A percentile compares a stretch with the other conserved stretches of the same genome.
Conservation (phyloP, 371 early-diverging fungal genomes). For the Mucor lusitanicus region DNA sequence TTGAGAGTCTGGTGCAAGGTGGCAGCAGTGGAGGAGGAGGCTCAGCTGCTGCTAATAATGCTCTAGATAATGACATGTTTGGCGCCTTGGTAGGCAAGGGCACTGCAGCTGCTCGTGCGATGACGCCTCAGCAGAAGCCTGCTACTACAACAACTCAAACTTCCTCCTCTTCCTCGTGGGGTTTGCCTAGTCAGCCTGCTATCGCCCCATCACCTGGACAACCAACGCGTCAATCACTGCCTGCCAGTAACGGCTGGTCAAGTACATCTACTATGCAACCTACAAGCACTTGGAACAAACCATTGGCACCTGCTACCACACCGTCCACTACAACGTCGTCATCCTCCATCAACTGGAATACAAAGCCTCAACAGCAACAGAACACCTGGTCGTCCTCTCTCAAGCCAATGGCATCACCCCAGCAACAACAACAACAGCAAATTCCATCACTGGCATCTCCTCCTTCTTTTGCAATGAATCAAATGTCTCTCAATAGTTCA, state of each 20-base stretch:
- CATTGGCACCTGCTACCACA: neutral
- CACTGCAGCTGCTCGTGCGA: neutral
- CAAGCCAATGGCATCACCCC: neutral
- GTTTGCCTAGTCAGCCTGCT: slow-evolving; percentile 6
- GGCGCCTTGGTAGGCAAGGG: neutral
- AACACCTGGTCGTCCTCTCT: neutral
- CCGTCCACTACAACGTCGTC: neutral
- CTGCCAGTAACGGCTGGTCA: slow-evolving; percentile 2
- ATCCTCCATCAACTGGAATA: neutral
- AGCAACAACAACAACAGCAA: neutral
- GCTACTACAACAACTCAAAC: neutral
- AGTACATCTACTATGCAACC: neutral
- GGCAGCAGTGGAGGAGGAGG: neutral
- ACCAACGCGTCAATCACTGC: neutral
- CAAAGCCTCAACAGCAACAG: neutral
- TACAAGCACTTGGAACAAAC: neutral
- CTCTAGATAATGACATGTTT: slow-evolving; percentile 23
- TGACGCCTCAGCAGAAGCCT: slow-evolving; percentile 6
- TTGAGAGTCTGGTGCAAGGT: slow-evolving; percentile 45
- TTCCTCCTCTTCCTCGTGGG: slow-evolving; percentile 2
- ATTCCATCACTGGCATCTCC: neutral
- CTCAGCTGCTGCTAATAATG: neutral
- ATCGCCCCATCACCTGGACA: neutral
- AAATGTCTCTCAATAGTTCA: slow-evolving; percentile 3
- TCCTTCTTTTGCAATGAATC: slow-evolving; percentile 5